These are phyloP conservation scores for Cardiospermum halicacabum DNA, from an alignment of 345 rosid species.

Conservation along the genomic window DNA sequence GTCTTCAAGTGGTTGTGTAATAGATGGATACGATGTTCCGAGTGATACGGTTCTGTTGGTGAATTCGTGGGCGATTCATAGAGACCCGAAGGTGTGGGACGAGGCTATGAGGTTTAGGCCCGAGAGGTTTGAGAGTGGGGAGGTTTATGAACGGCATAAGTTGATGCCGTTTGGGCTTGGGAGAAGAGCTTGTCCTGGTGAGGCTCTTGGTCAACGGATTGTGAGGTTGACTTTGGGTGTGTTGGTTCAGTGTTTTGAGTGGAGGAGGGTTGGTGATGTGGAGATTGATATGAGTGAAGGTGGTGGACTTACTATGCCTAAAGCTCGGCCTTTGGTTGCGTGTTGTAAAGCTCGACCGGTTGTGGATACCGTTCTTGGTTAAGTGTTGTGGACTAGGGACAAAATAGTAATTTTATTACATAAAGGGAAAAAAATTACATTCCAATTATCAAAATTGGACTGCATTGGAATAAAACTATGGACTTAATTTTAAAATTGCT, in stretches of 20 bases:
- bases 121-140: constrained; percentile 34
- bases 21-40: constrained; percentile 44
- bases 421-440: too few relatives aligned
- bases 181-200: constrained; percentile 46
- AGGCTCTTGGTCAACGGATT: constrained; percentile 30
- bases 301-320: constrained; percentile 30
- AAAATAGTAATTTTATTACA: too few relatives aligned
- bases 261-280: constrained; percentile 30
- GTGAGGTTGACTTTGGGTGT: constrained; percentile 28
- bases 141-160: constrained; percentile 12
- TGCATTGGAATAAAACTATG: too few relatives aligned
- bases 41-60: constrained; percentile 34
- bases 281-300: constrained; percentile 39
- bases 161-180: constrained; percentile 41
- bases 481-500: too few relatives aligned
- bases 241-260: constrained; percentile 43
- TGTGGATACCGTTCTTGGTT: constrained; percentile 1
- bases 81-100: constrained; percentile 42
- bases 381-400: not conserved
- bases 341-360: constrained; percentile 35
- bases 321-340: constrained; percentile 22
- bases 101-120: constrained; percentile 41
- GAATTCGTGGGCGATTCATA: constrained; percentile 53
- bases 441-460: too few relatives aligned
- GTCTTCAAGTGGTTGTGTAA: constrained; percentile 31